phyloP scores from a whole-genome alignment of 805 yeast genomes.

The Clavispora santaluciae region DNA sequence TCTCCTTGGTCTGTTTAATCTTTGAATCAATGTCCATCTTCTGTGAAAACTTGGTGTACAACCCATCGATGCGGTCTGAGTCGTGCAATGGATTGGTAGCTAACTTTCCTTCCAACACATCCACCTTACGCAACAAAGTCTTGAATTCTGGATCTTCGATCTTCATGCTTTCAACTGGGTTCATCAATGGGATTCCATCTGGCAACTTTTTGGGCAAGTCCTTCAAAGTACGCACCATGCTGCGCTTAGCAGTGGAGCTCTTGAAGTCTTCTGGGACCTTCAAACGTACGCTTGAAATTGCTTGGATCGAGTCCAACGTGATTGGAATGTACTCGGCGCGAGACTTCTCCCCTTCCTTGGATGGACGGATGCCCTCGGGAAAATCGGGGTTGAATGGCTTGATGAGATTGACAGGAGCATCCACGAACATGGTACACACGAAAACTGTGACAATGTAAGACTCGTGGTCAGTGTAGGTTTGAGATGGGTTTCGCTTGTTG shows the following conservation, averaged over 20 bases:
- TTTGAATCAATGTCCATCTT: conserved; percentile 60
- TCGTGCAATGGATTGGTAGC: conserved; percentile 63
- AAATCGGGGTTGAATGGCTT: conserved; percentile 74
- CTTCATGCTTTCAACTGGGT: conserved; percentile 90
- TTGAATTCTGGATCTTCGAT: conserved; percentile 78
- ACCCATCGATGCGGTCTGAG: conserved; percentile 53
- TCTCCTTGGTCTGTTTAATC: conserved; percentile 54
- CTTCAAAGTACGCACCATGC: conserved; percentile 61
- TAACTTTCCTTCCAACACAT: conserved; percentile 73
- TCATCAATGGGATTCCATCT: conserved; percentile 86
- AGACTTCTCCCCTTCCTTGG: conserved; percentile 63
- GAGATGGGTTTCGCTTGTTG: conserved; percentile 54
- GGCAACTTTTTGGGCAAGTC: conserved; percentile 84
- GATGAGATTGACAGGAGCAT: conserved; percentile 77
- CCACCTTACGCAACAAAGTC: conserved; percentile 67
- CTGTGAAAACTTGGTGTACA: conserved; percentile 59
- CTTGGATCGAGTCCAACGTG: conserved; percentile 69
- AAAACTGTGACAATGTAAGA: conserved; percentile 84
- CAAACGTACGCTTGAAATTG: conserved; percentile 75
- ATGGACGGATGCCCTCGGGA: conserved; percentile 87
- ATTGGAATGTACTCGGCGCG: conserved; percentile 79
- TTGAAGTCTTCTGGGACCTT: conserved; percentile 74
- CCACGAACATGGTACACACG: conserved; percentile 69
- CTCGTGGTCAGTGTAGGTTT: conserved; percentile 75
- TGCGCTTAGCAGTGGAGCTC: conserved; percentile 51